These are phyloP conservation scores for Fonsecaea multimorphosa DNA, from an alignment of 2,329 filamentous ascomycete species.

Conservation along the genomic window DNA sequence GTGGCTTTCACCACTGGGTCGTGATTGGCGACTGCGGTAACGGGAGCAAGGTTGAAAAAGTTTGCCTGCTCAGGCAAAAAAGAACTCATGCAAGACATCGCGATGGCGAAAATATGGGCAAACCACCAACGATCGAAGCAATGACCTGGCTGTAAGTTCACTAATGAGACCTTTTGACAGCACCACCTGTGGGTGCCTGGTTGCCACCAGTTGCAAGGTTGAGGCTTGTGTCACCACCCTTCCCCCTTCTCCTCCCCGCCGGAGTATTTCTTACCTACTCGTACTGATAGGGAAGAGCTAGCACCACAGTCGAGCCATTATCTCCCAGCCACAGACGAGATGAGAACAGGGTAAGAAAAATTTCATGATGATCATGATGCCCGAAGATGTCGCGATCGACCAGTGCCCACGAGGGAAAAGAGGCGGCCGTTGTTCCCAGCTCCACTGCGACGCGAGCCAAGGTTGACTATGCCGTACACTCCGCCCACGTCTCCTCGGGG, in stretches of 20 bases:
- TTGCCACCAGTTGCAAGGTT: neutral
- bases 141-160: neutral
- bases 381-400: neutral
- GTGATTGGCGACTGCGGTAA: neutral
- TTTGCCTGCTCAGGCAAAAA: neutral
- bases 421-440: neutral
- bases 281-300: neutral
- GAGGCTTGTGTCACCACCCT: neutral
- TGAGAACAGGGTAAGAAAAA: neutral
- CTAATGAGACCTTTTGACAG: too few relatives aligned
- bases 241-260: neutral
- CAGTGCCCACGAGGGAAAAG: neutral
- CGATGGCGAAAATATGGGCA: neutral
- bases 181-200: too few relatives aligned
- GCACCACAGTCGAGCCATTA: too few relatives aligned
- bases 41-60: neutral
- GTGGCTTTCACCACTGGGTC: neutral
- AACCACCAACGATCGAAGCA: neutral
- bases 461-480: neutral
- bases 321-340: neutral
- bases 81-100: neutral
- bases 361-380: neutral
- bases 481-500: neutral
- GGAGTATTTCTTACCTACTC: neutral
- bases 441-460: neutral